Evolutionary conservation across 2,329 filamentous ascomycete species (phyloP), one percentile per base, ranked within the genome.

Genomic region (Penicillium nordicum): DNA sequence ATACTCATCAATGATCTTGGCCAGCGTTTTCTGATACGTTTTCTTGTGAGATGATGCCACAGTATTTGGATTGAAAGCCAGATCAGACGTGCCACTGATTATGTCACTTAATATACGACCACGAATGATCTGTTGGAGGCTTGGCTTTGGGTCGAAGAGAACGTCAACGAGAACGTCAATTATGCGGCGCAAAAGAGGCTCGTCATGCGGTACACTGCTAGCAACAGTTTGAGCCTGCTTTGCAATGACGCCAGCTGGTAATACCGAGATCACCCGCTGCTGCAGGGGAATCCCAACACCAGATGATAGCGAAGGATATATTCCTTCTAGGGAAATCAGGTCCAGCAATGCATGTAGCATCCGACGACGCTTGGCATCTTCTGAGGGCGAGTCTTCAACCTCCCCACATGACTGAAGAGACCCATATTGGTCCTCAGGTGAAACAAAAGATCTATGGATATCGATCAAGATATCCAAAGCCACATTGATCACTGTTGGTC

Each of bases 261-360:
- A 57, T 14, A 74, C 73, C 25, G 76, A 77, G 40, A 77, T 75
- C 8, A 78, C 70, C 46, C 76, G 69, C 54, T 75, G 69, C 58
- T 78, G 74, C 12, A 78, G 62, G 11, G 76, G 76, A 44, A 78
- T 74, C 1, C 76, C 76, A 41, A 77, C 75, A 21, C 76, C 76
- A 21, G 64, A 58, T 14, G 76, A 77, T 16, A 78, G 65, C 6
- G 68, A 76, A 6, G 76, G 76, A 59, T 78, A 78, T 25, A 78
- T 73, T 5, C 76, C 76, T 57, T 78, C 76, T 7, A 78, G 57
- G 3, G 76, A 76, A 38, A 78, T 68, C 47, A 78, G 59, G 52
- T 78, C 76, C 43, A 78, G 61, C 7, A 78, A 61, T 5, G 74
- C 72, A 67, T 78, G 70, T 4, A 77, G 61, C 14, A 69, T 58